Conservation (phyloP, 1,284 basidiomycete species). For the Heterobasidion parviporum region DNA sequence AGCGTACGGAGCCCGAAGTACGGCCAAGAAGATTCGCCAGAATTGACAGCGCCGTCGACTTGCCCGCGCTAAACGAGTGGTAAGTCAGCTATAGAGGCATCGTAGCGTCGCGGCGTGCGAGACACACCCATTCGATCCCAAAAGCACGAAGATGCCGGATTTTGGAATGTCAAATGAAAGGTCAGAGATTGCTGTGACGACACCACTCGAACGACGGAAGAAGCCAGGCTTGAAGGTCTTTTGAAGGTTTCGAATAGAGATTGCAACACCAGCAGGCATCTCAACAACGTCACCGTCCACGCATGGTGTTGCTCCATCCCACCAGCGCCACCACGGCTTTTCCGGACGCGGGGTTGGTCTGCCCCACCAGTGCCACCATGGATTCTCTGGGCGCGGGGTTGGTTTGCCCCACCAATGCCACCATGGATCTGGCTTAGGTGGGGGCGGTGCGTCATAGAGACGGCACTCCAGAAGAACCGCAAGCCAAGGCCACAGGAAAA, state of each 20-base stretch:
- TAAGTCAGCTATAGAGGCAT: neutral
- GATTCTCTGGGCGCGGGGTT: constrained; percentile 21
- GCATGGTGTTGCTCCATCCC: constrained; percentile 12
- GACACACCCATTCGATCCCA: constrained; percentile 65
- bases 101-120: neutral
- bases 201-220: constrained; percentile 28
- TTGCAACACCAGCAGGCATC: constrained; percentile 37
- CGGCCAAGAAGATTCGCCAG: constrained; percentile 54
- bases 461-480: constrained; percentile 50
- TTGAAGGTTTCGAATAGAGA: constrained; percentile 50
- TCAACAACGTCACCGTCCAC: constrained; percentile 14
- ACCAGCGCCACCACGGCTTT: constrained; percentile 19
- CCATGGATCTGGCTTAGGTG: constrained; percentile 13
- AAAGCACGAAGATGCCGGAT: constrained; percentile 64
- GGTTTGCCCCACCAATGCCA: constrained; percentile 17
- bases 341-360: constrained; percentile 21
- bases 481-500: constrained; percentile 65
- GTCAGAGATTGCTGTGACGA: constrained; percentile 54
- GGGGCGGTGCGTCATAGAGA: constrained; percentile 47
- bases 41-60: constrained; percentile 65
- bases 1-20: constrained; percentile 52
- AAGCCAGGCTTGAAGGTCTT: constrained; percentile 46
- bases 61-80: constrained; percentile 60
- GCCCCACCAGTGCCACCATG: constrained; percentile 20
- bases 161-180: constrained; percentile 61